Base-by-base conservation (phyloP, 2,329 filamentous ascomycete genomes). In the Macrophomina pseudophaseolina region DNA sequence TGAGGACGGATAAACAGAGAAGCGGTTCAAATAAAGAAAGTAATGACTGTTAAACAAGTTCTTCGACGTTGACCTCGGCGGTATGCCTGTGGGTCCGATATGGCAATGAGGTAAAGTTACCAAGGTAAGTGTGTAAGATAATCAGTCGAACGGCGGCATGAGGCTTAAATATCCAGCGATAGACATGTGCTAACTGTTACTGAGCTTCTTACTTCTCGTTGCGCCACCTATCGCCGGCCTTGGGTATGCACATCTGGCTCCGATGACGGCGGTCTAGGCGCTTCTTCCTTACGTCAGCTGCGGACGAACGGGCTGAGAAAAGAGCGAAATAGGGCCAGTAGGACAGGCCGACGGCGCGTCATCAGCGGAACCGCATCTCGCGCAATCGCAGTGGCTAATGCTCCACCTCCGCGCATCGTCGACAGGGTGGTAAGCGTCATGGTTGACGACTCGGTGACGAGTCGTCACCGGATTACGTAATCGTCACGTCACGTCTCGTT, bases 121-220 rank as follows among this genome's bases (percentile, higher is more conserved):
- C 38, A 49, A 62, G 44, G 9, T 30, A 18, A 38, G 58, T 38
- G 9, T 35, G 42, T 62, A 62, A 62, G n/a, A 16, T 8, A n/a
- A 62, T 62, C 12, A 4, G 30, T 28, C n/a, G 18, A 11, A 28
- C 23, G 8, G 18, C 18, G n/a, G 3, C 35, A 16, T 18, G 18
- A 30, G 40, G 23, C 40, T n/a, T 48, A 49, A 35, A 30, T 62
- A 49, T 38, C 23, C 23, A 46, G 56, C 56, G 23, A 7, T 23
- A 46, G 52, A 38, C 32, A 38, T n/a, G 8, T 11, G 23, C n/a
- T 28, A n/a, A n/a, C n/a, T n/a, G 9, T 28, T 6, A 14, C 9
- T 49, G 11, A 49, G 42, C 8, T 35, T 8, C 23, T 23, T n/a
- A 23, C 4, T 32, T 2, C 23, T 2, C 40, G 12, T 30, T 18